Percentiles rank a stretch among this genome's conserved stretches.
These are phyloP conservation scores for Syzygium syzygioides DNA, from an alignment of 441 rosid genomes.

Conservation along the genomic window DNA sequence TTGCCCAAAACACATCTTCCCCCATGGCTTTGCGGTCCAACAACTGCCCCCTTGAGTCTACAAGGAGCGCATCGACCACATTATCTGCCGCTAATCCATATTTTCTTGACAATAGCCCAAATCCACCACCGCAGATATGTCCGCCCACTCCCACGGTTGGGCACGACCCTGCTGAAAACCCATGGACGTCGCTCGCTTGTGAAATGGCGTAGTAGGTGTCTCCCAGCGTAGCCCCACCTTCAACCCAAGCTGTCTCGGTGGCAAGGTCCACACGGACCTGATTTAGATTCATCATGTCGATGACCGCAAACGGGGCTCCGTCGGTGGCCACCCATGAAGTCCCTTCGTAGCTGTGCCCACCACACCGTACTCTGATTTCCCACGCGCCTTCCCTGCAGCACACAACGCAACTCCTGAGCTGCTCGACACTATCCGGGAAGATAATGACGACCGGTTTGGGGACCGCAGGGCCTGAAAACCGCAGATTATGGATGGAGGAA, in stretches of 20 bases:
- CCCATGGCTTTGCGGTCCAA: constrained; percentile 48
- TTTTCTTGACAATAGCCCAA: constrained; percentile 45
- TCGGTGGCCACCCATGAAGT: constrained; percentile 24
- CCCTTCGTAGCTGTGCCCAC: constrained; percentile 44
- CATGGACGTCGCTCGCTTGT: constrained; percentile 25
- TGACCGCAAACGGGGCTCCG: constrained; percentile 24
- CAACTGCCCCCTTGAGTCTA: constrained; percentile 29
- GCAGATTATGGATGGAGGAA: constrained; percentile 35
- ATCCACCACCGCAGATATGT: constrained; percentile 58
- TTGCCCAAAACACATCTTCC: constrained; percentile 60
- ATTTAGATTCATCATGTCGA: constrained; percentile 51
- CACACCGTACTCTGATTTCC: constrained; percentile 33
- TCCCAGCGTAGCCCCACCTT: constrained; percentile 59
- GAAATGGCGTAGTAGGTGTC: constrained; percentile 43
- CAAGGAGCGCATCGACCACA: constrained; percentile 39
- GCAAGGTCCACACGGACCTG: constrained; percentile 26
- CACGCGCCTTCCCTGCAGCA: constrained; percentile 15
- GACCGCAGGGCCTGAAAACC: constrained; percentile 20
- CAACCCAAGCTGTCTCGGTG: constrained; percentile 49
- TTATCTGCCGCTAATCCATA: constrained; percentile 55
- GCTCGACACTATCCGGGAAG: constrained; percentile 19
- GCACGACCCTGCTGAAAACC: constrained; percentile 55
- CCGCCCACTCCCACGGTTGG: constrained; percentile 54
- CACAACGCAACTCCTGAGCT: constrained; percentile 11
- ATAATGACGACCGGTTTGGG: constrained; percentile 31